phyloP scores from a whole-genome alignment of 495 filamentous ascomycete genomes.

The Neurospora intermedia region DNA sequence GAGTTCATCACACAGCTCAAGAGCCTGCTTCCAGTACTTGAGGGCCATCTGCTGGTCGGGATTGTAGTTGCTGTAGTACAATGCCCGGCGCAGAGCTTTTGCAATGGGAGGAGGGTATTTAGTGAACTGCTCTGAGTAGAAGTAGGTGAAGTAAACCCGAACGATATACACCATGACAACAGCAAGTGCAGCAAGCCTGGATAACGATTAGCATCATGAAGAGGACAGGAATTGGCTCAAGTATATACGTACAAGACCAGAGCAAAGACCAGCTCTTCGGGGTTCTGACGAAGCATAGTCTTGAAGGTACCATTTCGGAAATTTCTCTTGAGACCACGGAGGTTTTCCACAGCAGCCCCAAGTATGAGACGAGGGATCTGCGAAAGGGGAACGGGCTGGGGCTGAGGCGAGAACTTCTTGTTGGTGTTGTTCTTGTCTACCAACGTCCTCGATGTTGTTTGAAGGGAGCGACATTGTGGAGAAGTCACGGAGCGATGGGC shows the following conservation, averaged over 20 bases:
- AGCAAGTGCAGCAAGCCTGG: slow-evolving; percentile 36
- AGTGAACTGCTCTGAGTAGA: slow-evolving; percentile 42
- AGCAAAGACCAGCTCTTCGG: slow-evolving; percentile 31
- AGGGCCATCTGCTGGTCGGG: slow-evolving; percentile 63
- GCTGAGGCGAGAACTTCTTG: slow-evolving; percentile 14
- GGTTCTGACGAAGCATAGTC: slow-evolving; percentile 25
- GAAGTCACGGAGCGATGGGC: not conserved
- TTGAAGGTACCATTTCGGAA: slow-evolving; percentile 25
- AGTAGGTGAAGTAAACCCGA: slow-evolving; percentile 59
- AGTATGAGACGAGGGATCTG: slow-evolving; percentile 16
- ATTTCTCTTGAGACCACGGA: slow-evolving; percentile 21
- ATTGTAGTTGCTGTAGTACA: slow-evolving; percentile 74
- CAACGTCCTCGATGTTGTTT: slow-evolving; percentile 9
- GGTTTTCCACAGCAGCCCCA: slow-evolving; percentile 19
- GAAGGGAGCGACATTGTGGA: slow-evolving; percentile 8
- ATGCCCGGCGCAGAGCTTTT: slow-evolving; percentile 66
- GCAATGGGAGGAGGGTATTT: slow-evolving; percentile 74
- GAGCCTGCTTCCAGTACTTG: slow-evolving; percentile 68
- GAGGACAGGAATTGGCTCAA: not conserved
- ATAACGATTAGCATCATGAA: not conserved
- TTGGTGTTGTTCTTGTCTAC: slow-evolving; percentile 4
- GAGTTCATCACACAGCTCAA: slow-evolving; percentile 56
- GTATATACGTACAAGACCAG: slow-evolving; percentile 8
- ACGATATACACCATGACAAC: slow-evolving; percentile 43
- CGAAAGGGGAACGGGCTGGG: slow-evolving; percentile 5